These are phyloP conservation scores for Neurospora cerealis DNA, from an alignment of 495 filamentous ascomycete genomes.

Conservation along the genomic window DNA sequence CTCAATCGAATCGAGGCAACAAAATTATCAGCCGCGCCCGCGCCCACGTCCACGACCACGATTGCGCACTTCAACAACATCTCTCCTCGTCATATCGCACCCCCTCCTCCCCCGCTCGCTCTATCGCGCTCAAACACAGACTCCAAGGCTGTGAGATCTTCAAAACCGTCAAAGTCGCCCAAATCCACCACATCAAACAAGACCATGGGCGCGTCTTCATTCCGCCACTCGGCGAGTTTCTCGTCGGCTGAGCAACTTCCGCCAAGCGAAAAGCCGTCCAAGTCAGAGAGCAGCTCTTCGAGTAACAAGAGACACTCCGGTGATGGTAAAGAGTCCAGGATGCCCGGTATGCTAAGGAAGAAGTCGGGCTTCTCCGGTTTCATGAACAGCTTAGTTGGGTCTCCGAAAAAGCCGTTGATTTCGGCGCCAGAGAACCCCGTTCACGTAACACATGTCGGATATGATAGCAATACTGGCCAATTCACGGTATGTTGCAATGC, in stretches of 20 bases:
- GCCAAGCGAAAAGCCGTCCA: constrained; percentile 40
- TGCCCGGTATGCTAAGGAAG: constrained; percentile 57
- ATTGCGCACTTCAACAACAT: constrained; percentile 8
- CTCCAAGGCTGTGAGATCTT: constrained; percentile 37
- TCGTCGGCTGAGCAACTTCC: constrained; percentile 44
- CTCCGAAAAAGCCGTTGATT: constrained; percentile 82
- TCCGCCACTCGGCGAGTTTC: constrained; percentile 78
- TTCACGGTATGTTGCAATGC: constrained; percentile 67
- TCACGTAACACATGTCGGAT: constrained; percentile 95
- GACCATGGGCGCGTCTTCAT: constrained; percentile 26
- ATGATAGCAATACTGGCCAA: constrained; percentile 92
- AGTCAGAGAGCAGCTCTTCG: constrained; percentile 49
- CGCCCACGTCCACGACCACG: constrained; percentile 1
- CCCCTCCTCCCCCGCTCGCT: constrained; percentile 41
- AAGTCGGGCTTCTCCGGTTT: constrained; percentile 93
- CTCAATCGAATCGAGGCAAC: constrained; percentile 58
- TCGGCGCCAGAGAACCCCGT: constrained; percentile 95
- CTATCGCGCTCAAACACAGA: constrained; percentile 51
- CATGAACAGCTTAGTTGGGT: constrained; percentile 85
- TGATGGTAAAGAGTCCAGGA: constrained; percentile 55
- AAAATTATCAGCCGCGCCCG: constrained; percentile 30
- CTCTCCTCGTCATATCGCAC: constrained; percentile 26
- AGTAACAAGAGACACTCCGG: constrained; percentile 77
- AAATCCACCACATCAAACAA: background rate
- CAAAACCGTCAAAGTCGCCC: constrained; percentile 5